Evolutionary conservation across 2,329 filamentous ascomycete species (phyloP), one percentile per base, ranked within the genome.

Genomic region (Dactylellina parvicollis): DNA sequence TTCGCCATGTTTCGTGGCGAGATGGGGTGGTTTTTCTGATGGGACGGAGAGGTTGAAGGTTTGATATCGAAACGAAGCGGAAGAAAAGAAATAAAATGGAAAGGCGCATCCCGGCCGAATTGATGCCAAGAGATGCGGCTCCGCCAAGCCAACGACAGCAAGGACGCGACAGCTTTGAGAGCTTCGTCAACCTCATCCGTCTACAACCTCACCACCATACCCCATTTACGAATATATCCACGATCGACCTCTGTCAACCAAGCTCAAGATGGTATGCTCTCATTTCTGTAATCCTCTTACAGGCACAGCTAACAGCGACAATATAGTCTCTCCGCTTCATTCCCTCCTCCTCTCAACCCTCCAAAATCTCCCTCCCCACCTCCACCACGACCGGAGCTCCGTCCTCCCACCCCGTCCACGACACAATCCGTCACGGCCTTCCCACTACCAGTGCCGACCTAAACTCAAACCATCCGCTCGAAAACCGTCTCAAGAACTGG

Each of bases 401-500:
- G 77, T 97, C 94, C 0, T 94, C 92, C 14, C 93, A 93, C 0
- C 94, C 94, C 77, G 85, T 98, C 76, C 93, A 96, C 85, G 95
- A 98, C 84, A 93, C 91, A 16, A 90, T 99, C 78, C 93, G 95
- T 79, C 85, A 89, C 75, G 92, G 93, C 82, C 86, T 96, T 76
- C 81, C 86, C 61, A 80, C 82, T 76, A 82, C 85, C 69, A 80
- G 82, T 60, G 80, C 83, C 57, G 79, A 82, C 66, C 84, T 89
- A n/a, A 83, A 86, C 75, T 91, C 88, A 44, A 83, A 89, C 1
- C 95, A 99, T 85, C 95, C 95, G 0, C 91, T 99, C 79, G 95
- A 98, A 83, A 85, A 91, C 60, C 92, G 95, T 75, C 90, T 99
- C 70, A 87, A 89, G 79, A 87, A 89, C 80, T 99, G 95, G 95